phyloP scores from a whole-genome alignment of 495 filamentous ascomycete genomes.

The Neurospora africana region DNA sequence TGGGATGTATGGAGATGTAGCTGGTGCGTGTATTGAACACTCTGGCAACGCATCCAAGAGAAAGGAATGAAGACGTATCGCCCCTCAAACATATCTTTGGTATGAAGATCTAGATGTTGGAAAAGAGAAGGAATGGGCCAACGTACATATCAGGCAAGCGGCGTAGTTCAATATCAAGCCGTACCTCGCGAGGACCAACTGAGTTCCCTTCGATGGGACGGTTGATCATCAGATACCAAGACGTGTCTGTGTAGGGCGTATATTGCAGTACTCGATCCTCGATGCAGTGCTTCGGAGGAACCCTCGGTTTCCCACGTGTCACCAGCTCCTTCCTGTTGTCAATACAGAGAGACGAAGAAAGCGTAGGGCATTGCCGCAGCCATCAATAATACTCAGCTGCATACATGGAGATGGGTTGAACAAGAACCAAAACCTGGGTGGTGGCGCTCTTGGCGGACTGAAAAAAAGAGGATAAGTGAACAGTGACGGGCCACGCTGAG shows the following conservation, averaged over 20 bases:
- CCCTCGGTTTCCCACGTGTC: neutral
- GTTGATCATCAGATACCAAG: neutral
- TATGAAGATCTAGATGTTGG: neutral
- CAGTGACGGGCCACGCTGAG: neutral
- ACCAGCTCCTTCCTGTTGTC: neutral
- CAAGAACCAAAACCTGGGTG: neutral
- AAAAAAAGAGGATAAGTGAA: neutral
- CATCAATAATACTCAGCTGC: neutral
- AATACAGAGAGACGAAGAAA: neutral
- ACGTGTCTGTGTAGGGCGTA: neutral
- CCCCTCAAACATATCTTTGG: neutral
- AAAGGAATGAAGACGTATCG: neutral
- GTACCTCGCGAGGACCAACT: neutral
- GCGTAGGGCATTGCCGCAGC: neutral
- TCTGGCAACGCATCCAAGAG: neutral
- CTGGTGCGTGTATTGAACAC: neutral
- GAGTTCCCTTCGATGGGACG: neutral
- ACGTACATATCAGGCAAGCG: neutral
- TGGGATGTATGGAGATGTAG: neutral
- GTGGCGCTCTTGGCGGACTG: neutral
- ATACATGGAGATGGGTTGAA: neutral
- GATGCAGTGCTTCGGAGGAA: neutral
- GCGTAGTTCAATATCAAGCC: neutral
- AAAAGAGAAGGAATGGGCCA: neutral
- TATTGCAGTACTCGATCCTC: neutral